A percentile compares a stretch with the other conserved stretches of the same genome.
phyloP scores from a whole-genome alignment of 768 basidiomycete species.

The Trametes punicea region DNA sequence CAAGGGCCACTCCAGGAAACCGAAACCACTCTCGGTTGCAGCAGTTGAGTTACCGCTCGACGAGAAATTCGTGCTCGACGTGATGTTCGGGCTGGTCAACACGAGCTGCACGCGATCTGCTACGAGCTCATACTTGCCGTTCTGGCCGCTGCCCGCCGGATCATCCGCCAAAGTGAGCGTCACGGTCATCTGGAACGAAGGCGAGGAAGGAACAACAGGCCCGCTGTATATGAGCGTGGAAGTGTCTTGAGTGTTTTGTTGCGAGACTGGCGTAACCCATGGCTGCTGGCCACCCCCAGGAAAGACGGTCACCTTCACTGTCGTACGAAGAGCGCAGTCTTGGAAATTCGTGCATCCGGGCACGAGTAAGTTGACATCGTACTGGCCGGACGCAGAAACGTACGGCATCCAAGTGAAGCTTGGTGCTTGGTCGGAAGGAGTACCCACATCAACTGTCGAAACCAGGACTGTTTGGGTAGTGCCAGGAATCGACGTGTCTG shows the following conservation, averaged over 20 bases:
- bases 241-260: slow-evolving; percentile 66
- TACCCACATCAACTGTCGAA: slow-evolving; percentile 62
- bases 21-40: slow-evolving; percentile 55
- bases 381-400: slow-evolving; percentile 84
- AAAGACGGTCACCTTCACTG: slow-evolving; percentile 79
- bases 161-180: slow-evolving; percentile 66
- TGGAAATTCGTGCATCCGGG: slow-evolving; percentile 83
- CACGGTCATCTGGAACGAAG: slow-evolving; percentile 70
- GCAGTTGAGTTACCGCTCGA: slow-evolving; percentile 33
- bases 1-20: slow-evolving; percentile 87
- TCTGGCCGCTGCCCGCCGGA: slow-evolving; percentile 59
- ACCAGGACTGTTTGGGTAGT: slow-evolving; percentile 76
- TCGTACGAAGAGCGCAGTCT: slow-evolving; percentile 78
- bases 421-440: slow-evolving; percentile 58
- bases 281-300: slow-evolving; percentile 67
- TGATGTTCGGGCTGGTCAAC: slow-evolving; percentile 58
- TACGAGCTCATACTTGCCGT: slow-evolving; percentile 74
- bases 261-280: slow-evolving; percentile 66
- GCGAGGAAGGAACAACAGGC: slow-evolving; percentile 71
- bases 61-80: slow-evolving; percentile 29
- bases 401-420: slow-evolving; percentile 89
- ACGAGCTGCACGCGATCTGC: slow-evolving; percentile 84
- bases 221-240: slow-evolving; percentile 72
- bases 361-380: slow-evolving; percentile 78
- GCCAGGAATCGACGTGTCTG: slow-evolving; percentile 72